These are phyloP conservation scores for Gaertneriomyces sp. DNA, from an alignment of 192 early-diverging fungal genomes.

Conservation along the genomic window DNA sequence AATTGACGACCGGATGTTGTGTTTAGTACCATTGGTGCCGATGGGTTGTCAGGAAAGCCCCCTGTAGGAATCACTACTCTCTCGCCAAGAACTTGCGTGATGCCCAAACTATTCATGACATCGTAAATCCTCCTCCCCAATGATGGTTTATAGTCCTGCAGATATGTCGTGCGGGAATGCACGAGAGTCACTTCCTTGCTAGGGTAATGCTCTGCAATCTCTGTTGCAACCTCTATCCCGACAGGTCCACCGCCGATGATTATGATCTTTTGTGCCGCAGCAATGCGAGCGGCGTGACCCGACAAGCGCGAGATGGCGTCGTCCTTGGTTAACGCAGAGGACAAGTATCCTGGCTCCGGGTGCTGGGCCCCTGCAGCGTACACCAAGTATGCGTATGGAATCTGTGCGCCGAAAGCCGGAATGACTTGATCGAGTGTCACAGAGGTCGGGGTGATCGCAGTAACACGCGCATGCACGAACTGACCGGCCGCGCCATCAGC, in stretches of 20 bases:
- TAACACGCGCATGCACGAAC: constrained; percentile 49
- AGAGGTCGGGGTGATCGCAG: constrained; percentile 40
- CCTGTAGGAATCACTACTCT: constrained; percentile 35
- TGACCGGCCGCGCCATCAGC: constrained; percentile 34
- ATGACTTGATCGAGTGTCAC: constrained; percentile 53
- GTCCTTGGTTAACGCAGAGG: constrained; percentile 36
- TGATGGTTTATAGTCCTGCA: constrained; percentile 6
- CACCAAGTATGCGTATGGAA: constrained; percentile 53
- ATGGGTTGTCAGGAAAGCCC: constrained; percentile 28
- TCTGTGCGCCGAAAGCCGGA: constrained; percentile 38
- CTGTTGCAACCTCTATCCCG: constrained; percentile 74
- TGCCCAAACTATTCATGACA: constrained; percentile 30
- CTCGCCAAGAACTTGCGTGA: constrained; percentile 50
- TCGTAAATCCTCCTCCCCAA: constrained; percentile 12
- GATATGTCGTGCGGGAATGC: constrained; percentile 51
- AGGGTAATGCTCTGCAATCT: constrained; percentile 64
- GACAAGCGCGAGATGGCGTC: constrained; percentile 39
- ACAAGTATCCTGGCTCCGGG: constrained; percentile 45
- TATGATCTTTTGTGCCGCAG: constrained; percentile 45
- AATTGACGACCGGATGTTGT: constrained; percentile 43
- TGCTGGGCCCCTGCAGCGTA: constrained; percentile 52
- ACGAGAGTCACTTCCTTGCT: constrained; percentile 60
- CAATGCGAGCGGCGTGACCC: constrained; percentile 39
- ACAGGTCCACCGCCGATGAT: constrained; percentile 73
- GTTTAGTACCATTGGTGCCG: constrained; percentile 30